These are phyloP conservation scores for Pythium diclinum DNA, from an alignment of 352 stramenopile genomes.

Conservation along the genomic window DNA sequence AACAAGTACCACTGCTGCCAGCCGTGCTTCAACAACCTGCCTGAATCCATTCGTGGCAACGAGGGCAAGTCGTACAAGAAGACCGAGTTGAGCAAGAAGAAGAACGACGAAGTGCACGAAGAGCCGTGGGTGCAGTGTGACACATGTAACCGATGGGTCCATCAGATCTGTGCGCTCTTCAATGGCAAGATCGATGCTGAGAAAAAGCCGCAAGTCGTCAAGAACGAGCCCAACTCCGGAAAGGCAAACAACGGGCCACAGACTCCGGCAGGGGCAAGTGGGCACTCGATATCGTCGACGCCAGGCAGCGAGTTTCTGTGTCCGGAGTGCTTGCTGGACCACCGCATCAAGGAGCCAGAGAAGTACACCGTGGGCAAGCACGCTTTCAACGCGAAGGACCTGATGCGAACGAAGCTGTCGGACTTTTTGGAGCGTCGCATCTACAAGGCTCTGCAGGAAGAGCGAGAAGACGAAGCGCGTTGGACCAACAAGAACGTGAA, in stretches of 20 bases:
- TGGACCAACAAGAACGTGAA: constrained; percentile 83
- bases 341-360: constrained; percentile 79
- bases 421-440: constrained; percentile 94
- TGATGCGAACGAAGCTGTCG: constrained; percentile 93
- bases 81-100: constrained; percentile 68
- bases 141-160: constrained; percentile 97
- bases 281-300: constrained; percentile 73
- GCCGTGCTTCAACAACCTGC: constrained; percentile 57
- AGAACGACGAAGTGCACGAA: constrained; percentile 90
- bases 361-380: constrained; percentile 81
- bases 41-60: constrained; percentile 63
- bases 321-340: constrained; percentile 92
- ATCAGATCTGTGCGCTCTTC: constrained; percentile 99
- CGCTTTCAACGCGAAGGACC: constrained; percentile 93
- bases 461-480: constrained; percentile 83
- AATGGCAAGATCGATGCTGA: constrained; percentile 97
- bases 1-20: constrained; percentile 90
- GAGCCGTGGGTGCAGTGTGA: constrained; percentile 98
- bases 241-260: constrained; percentile 12
- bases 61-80: constrained; percentile 78
- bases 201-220: constrained; percentile 73
- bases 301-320: constrained; percentile 89
- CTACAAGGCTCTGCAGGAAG: constrained; percentile 80
- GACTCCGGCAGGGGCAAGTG: constrained; percentile 14
- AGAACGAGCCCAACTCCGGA: constrained; percentile 34